Conservation (phyloP, 2,329 filamentous ascomycete species). For the Cladosporium sp. region DNA sequence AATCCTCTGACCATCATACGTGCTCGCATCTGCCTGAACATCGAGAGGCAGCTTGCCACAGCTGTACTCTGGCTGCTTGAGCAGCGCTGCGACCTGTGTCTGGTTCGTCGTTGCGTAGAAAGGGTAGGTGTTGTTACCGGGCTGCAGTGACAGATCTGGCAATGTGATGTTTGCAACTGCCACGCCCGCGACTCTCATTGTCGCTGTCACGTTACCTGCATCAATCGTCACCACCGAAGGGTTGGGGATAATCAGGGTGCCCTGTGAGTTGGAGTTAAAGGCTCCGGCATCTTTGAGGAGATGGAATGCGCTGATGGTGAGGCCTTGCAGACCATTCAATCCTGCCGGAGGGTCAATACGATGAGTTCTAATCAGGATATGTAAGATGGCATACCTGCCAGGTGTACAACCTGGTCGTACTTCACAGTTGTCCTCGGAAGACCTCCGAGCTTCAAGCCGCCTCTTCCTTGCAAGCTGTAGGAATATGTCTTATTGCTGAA, state of each 20-base stretch:
- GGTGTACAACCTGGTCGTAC: conserved; percentile 58
- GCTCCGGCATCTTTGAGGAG: conserved; percentile 37
- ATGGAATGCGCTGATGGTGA: conserved; percentile 52
- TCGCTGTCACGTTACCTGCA: conserved; percentile 66
- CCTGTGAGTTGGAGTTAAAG: conserved; percentile 59
- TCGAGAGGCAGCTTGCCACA: conserved; percentile 51
- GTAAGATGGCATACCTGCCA: conserved; percentile 29
- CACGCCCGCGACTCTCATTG: conserved; percentile 55
- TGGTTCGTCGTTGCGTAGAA: conserved; percentile 59
- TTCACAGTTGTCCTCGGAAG: conserved; percentile 53
- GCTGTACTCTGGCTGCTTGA: conserved; percentile 54
- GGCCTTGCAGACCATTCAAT: conserved; percentile 59
- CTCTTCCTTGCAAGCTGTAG: conserved; percentile 54
- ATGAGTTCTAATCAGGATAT: not conserved
- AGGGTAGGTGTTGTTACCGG: conserved; percentile 58
- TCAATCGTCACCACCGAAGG: conserved; percentile 63
- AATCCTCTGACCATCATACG: conserved; percentile 10
- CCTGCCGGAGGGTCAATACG: conserved; percentile 42
- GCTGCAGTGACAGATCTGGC: conserved; percentile 58
- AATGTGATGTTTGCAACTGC: conserved; percentile 59
- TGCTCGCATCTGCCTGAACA: not conserved
- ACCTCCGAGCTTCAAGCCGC: conserved; percentile 51
- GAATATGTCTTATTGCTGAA: conserved; percentile 52
- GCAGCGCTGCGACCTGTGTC: conserved; percentile 39
- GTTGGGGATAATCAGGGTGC: conserved; percentile 62